Percentiles rank a stretch among this genome's conserved stretches.
Evolutionary conservation across 805 yeast species (phyloP).

Genomic region (Saccharomycopsis babjevae): DNA sequence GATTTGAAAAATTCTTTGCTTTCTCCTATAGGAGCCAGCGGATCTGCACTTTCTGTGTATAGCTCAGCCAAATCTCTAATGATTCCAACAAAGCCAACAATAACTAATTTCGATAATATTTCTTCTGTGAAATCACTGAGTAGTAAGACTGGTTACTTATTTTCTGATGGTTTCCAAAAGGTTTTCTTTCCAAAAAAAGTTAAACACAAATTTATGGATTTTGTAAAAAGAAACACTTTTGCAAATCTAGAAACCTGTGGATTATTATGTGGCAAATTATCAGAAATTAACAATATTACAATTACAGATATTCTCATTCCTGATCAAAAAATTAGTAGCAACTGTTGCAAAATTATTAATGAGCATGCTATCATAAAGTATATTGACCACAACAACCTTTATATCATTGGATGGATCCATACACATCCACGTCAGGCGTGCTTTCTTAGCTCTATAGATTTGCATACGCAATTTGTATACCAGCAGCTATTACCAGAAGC

Average conservation of each 20-base stretch:
- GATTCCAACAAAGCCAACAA: not conserved
- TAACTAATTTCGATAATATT: not conserved
- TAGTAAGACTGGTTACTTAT: not conserved
- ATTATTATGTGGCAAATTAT: constrained; percentile 50
- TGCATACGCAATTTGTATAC: constrained; percentile 59
- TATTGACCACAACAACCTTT: constrained; percentile 44
- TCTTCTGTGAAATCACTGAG: not conserved
- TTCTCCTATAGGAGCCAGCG: not conserved
- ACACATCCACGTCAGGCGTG: constrained; percentile 71
- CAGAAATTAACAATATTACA: constrained; percentile 47
- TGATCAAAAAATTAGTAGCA: constrained; percentile 49
- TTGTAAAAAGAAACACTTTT: constrained; percentile 41
- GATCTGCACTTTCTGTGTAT: not conserved
- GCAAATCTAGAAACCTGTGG: constrained; percentile 56
- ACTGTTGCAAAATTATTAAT: constrained; percentile 51
- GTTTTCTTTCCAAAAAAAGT: constrained; percentile 40
- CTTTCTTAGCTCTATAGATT: constrained; percentile 53
- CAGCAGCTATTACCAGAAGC: constrained; percentile 65
- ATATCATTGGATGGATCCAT: constrained; percentile 67
- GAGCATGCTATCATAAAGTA: constrained; percentile 49
- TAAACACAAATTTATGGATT: constrained; percentile 32
- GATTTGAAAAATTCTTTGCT: not conserved
- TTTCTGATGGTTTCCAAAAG: not conserved
- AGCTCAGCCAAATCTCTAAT: not conserved
- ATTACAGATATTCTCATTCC: constrained; percentile 54